These are phyloP conservation scores for Tolypocladium album DNA, from an alignment of 2,329 filamentous ascomycete genomes.

Conservation along the genomic window DNA sequence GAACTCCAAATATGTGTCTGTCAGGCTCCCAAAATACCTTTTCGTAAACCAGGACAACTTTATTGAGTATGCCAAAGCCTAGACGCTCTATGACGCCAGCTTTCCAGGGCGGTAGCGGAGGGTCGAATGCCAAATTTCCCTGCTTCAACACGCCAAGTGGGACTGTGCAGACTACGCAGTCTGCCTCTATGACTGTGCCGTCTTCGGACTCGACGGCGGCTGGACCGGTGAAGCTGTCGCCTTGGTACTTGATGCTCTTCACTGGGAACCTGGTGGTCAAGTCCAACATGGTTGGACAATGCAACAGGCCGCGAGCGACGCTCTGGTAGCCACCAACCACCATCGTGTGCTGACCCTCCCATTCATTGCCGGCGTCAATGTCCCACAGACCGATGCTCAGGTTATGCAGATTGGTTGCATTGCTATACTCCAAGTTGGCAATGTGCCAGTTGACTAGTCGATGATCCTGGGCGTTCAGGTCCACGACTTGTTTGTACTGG, in stretches of 20 bases:
- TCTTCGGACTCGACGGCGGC: conserved; percentile 65
- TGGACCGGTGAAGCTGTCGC: conserved; percentile 30
- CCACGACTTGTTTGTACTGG: conserved; percentile 75
- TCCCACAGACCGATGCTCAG: conserved; percentile 91
- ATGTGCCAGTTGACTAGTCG: conserved; percentile 95
- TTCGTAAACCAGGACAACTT: conserved; percentile 84
- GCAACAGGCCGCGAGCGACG: conserved; percentile 76
- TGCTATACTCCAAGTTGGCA: conserved; percentile 95
- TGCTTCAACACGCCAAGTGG: conserved; percentile 87
- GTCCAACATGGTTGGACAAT: conserved; percentile 65
- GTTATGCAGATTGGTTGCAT: conserved; percentile 77
- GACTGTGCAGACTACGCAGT: conserved; percentile 81
- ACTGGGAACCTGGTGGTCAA: conserved; percentile 66
- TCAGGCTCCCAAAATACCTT: conserved; percentile 82
- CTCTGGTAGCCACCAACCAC: conserved; percentile 90
- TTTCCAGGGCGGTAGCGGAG: conserved; percentile 83
- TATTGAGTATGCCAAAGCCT: conserved; percentile 91
- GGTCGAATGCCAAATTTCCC: conserved; percentile 74
- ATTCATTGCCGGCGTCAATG: conserved; percentile 95
- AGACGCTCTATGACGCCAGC: conserved; percentile 67
- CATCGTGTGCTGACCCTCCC: conserved; percentile 89
- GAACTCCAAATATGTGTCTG: conserved; percentile 86
- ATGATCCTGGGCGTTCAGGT: conserved; percentile 77
- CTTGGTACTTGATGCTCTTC: conserved; percentile 57
- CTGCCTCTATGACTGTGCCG: conserved; percentile 68